Evolutionary conservation across 352 stramenopile genomes (phyloP).

Genomic region (Pythium sp.): DNA sequence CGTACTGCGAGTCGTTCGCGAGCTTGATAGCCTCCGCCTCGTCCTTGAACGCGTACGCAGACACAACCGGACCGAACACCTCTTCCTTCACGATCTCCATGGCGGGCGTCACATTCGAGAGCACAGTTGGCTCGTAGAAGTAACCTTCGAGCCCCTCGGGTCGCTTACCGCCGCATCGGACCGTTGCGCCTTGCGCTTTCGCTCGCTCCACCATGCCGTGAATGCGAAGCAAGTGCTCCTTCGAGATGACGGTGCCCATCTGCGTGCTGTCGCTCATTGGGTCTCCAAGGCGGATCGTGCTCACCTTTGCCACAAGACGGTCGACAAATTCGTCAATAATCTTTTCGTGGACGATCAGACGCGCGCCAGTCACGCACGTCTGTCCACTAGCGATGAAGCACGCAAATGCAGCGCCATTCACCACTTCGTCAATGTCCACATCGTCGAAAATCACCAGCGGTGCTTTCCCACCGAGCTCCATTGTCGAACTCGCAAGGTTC

Average conservation of each 20-base stretch:
- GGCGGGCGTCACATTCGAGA: slow-evolving; percentile 60
- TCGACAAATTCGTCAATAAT: slow-evolving; percentile 77
- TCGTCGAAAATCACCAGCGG: slow-evolving; percentile 66
- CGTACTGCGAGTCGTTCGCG: slow-evolving; percentile 82
- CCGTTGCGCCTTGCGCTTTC: slow-evolving; percentile 69
- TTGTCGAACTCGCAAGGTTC: slow-evolving; percentile 46
- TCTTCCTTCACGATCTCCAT: slow-evolving; percentile 87
- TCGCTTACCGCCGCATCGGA: slow-evolving; percentile 67
- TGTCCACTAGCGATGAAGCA: slow-evolving; percentile 75
- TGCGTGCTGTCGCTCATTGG: slow-evolving; percentile 45
- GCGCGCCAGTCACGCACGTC: slow-evolving; percentile 76
- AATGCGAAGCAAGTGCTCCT: slow-evolving; percentile 58
- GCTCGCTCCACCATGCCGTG: slow-evolving; percentile 76
- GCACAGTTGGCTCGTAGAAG: slow-evolving; percentile 92
- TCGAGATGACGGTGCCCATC: slow-evolving; percentile 70
- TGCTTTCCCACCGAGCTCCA: slow-evolving; percentile 75
- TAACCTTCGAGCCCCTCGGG: slow-evolving; percentile 55
- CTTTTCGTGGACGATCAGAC: slow-evolving; percentile 81
- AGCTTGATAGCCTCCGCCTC: slow-evolving; percentile 71
- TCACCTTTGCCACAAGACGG: slow-evolving; percentile 48
- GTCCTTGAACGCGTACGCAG: slow-evolving; percentile 39
- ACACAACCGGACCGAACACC: slow-evolving; percentile 87
- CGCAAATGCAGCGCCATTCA: slow-evolving; percentile 63
- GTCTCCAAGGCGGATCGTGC: slow-evolving; percentile 53
- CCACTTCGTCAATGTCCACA: slow-evolving; percentile 56